Evolutionary conservation across 768 basidiomycete species (phyloP).

Genomic region (Psilocybe cubensis): DNA sequence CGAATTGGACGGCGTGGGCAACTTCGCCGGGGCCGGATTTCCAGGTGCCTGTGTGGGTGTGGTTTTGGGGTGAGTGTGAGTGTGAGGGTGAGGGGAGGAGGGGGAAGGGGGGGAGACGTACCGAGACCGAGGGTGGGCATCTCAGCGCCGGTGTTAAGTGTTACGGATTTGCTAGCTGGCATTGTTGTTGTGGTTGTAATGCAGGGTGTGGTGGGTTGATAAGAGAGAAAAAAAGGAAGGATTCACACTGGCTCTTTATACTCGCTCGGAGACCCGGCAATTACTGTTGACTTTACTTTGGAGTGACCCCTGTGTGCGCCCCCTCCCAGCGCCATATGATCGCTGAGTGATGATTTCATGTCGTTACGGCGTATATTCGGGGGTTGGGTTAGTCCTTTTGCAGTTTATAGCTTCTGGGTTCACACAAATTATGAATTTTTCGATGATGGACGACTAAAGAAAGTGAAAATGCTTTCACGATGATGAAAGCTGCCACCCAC

Average conservation of each 20-base stretch:
- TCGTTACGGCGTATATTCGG: background rate
- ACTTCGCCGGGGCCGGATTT: slow-evolving; percentile 73
- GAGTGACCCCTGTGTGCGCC: background rate
- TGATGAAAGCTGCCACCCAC: no score
- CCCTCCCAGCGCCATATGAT: background rate
- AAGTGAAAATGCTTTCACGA: no score
- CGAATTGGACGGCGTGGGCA: slow-evolving; percentile 72
- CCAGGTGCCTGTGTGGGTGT: slow-evolving; percentile 65
- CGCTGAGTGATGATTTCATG: background rate
- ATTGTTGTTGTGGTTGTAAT: slow-evolving; percentile 30
- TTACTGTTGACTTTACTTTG: background rate
- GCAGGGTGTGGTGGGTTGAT: background rate
- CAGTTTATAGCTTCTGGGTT: no score
- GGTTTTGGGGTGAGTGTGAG: background rate
- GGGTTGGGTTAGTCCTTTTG: background rate
- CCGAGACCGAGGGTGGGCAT: slow-evolving; percentile 81
- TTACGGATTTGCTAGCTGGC: slow-evolving; percentile 53
- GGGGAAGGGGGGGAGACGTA: slow-evolving; percentile 13
- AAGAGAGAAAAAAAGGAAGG: background rate
- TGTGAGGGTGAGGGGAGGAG: background rate
- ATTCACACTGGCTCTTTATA: background rate
- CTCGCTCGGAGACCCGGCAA: background rate
- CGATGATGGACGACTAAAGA: no score
- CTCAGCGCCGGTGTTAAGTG: slow-evolving; percentile 75
- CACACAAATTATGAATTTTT: no score